Conservation (phyloP, 1,284 basidiomycete genomes). For the Irpex sp. region DNA sequence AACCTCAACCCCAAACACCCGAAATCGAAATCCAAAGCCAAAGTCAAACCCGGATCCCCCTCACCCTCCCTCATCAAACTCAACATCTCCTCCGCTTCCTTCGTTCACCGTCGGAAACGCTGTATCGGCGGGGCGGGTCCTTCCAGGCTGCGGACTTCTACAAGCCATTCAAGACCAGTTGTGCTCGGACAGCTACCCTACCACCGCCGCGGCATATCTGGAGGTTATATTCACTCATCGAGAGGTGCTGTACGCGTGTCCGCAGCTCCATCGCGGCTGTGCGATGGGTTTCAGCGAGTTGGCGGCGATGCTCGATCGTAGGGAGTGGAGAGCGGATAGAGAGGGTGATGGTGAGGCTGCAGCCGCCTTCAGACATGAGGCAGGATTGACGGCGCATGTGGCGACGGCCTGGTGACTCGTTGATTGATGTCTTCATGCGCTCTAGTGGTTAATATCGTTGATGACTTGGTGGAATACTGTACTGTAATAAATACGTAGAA, state of each 20-base stretch:
- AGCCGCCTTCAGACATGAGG: slow-evolving; percentile 50
- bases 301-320: slow-evolving; percentile 53
- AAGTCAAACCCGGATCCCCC: slow-evolving; percentile 2
- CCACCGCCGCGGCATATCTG: slow-evolving; percentile 68
- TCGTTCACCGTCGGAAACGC: slow-evolving; percentile 18
- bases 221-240: slow-evolving; percentile 74
- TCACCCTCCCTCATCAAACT: slow-evolving; percentile 17
- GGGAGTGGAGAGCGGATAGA: slow-evolving; percentile 60
- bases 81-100: slow-evolving; percentile 9
- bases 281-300: slow-evolving; percentile 59
- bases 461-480: neutral
- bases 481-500: neutral
- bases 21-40: neutral
- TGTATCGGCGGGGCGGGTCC: slow-evolving; percentile 12
- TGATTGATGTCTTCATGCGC: neutral
- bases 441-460: neutral
- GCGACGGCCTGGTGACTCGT: slow-evolving; percentile 1
- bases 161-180: slow-evolving; percentile 49
- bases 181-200: slow-evolving; percentile 48
- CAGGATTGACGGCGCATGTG: slow-evolving; percentile 46
- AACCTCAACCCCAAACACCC: neutral
- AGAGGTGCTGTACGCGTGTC: slow-evolving; percentile 56
- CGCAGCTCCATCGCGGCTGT: slow-evolving; percentile 57
- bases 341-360: slow-evolving; percentile 67
- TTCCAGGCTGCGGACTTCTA: slow-evolving; percentile 50